Percentiles rank a stretch among this genome's conserved stretches.
phyloP scores from a whole-genome alignment of 345 rosid species.

The Diplotaxis tenuifolia region DNA sequence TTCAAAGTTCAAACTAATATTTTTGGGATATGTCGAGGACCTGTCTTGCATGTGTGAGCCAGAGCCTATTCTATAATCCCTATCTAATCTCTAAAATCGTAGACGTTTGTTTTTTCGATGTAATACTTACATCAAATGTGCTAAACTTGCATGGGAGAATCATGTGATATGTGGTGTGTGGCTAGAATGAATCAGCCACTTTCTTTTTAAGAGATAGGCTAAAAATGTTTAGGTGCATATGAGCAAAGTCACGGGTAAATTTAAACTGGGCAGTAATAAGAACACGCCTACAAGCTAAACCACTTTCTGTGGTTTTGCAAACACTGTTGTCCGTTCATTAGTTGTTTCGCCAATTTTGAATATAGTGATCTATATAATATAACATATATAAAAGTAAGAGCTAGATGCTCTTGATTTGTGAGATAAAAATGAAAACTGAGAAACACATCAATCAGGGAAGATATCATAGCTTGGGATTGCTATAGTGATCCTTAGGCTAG shows the following conservation, averaged over 20 bases:
- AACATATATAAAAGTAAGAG: neutral
- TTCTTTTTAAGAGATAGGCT: neutral
- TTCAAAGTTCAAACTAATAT: too few relatives aligned
- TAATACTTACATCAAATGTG: neutral
- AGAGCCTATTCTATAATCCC: neutral
- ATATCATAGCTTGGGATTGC: neutral
- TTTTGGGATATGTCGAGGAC: too few relatives aligned
- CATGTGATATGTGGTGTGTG: neutral
- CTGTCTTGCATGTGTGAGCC: neutral
- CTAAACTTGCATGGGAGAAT: neutral
- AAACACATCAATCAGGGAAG: constrained; percentile 1
- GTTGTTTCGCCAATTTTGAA: neutral
- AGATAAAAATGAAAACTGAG: neutral
- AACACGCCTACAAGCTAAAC: constrained; percentile 26
- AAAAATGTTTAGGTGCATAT: constrained; percentile 13
- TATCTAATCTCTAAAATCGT: neutral
- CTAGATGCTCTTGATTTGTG: constrained; percentile 3
- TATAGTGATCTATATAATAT: neutral
- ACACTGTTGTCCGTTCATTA: constrained; percentile 14
- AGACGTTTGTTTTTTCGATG: neutral
- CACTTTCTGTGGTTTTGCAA: constrained; percentile 12
- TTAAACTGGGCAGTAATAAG: constrained; percentile 14
- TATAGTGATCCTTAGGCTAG: neutral
- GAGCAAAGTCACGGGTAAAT: constrained; percentile 26
- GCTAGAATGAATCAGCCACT: neutral